phyloP scores from a whole-genome alignment of 208 protist species.

The Trypanosoma grayi region DNA sequence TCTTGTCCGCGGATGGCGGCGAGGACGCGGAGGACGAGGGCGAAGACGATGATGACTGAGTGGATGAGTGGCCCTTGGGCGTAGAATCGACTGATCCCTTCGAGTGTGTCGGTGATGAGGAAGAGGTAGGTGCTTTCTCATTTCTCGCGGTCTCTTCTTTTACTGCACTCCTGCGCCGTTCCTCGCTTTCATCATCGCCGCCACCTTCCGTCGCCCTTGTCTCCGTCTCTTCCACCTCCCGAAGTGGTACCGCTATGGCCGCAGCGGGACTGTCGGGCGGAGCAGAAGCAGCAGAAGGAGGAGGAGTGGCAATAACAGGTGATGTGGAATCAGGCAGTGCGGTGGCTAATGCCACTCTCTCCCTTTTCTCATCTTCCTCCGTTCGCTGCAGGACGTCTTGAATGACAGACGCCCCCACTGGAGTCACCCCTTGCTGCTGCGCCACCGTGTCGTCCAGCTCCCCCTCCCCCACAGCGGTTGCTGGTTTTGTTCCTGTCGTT shows the following conservation, averaged over 20 bases:
- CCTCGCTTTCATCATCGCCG: neutral
- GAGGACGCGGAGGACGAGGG: constrained; percentile 5
- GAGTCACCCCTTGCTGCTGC: neutral
- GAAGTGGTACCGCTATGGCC: neutral
- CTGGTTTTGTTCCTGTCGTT: neutral
- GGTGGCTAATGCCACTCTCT: neutral
- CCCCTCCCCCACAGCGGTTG: neutral
- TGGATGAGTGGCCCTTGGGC: no score
- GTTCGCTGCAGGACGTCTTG: neutral
- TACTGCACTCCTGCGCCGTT: neutral
- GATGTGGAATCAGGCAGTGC: neutral
- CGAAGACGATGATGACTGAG: neutral
- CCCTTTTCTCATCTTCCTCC: neutral
- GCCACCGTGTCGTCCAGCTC: neutral
- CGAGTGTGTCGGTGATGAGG: neutral
- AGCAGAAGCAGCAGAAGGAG: neutral
- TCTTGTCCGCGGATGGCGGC: neutral
- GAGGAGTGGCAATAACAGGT: neutral
- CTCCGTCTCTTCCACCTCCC: neutral
- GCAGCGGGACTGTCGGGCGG: neutral
- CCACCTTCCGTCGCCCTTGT: neutral
- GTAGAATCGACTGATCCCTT: neutral
- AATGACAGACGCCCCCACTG: neutral
- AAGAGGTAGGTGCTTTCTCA: constrained; percentile 10
- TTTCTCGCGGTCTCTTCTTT: neutral